These are phyloP conservation scores for Phaeolepiota aurea DNA, from an alignment of 768 basidiomycete species.

Conservation along the genomic window DNA sequence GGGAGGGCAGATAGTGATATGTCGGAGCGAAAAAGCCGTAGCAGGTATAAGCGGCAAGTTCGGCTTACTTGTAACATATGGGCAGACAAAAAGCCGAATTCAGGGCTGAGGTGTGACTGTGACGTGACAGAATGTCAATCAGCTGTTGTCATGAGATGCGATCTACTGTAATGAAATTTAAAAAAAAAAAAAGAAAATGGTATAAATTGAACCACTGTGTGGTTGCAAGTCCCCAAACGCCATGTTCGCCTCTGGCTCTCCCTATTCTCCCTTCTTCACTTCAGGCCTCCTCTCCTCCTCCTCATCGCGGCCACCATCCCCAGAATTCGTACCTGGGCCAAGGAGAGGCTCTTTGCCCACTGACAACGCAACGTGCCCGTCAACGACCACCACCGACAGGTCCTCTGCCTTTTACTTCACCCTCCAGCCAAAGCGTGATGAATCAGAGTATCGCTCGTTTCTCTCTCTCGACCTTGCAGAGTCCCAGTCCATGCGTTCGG, in stretches of 20 bases:
- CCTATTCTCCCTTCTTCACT: slow-evolving; percentile 61
- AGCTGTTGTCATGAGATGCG: no score
- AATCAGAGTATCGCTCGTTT: slow-evolving; percentile 43
- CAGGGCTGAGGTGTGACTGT: no score
- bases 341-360: slow-evolving; percentile 29
- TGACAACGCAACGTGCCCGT: slow-evolving; percentile 13
- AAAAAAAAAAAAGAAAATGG: no score
- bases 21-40: not conserved
- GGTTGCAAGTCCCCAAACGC: no score
- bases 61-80: no score
- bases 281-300: slow-evolving; percentile 35
- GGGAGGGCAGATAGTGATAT: not conserved
- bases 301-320: slow-evolving; percentile 7
- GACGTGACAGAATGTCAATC: no score
- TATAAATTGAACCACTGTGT: no score
- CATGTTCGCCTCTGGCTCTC: slow-evolving; percentile 35
- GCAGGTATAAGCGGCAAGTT: no score
- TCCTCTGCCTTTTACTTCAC: slow-evolving; percentile 41
- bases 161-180: no score
- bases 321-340: slow-evolving; percentile 12
- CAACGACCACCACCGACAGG: slow-evolving; percentile 12
- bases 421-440: slow-evolving; percentile 31
- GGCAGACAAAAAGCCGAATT: no score
- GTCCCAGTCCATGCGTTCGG: slow-evolving; percentile 31
- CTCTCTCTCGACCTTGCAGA: slow-evolving; percentile 65